Base-by-base conservation (phyloP, 2,329 filamentous ascomycete genomes). In the Sporothrix globosa region DNA sequence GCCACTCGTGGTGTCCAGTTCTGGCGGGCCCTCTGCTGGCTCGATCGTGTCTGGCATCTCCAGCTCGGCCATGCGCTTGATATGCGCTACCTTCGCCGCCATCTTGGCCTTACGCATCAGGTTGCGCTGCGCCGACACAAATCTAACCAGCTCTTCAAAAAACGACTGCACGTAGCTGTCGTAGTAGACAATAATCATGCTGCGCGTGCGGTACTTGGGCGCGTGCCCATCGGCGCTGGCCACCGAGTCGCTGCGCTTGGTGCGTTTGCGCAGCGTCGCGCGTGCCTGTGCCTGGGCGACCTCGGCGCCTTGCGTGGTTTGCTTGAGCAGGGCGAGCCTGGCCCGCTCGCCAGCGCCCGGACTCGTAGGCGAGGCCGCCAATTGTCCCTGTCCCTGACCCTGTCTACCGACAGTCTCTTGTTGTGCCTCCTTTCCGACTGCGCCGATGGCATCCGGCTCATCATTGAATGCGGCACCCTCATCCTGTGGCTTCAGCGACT, bases 151-250 rank as follows among this genome's bases (percentile, higher is more conserved):
- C 69, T 90, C 85, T 75, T 97, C 93, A 74, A 97, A 93, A 52
- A 90, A 88, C 67, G 88, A 88, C 77, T 97, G 93, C 3, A 96
- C 90, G 73, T 92, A 90, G 74, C 91, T 92, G 77, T 97, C 94
- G 78, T 97, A 97, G 80, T 93, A 94, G n/a, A 97, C 91, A 53
- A 96, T 90, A 61, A 95, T 90, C 84, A 92, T 91, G 70, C 86
- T 90, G 74, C 91, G 87, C 3, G 88, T 89, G 69, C 91, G 88
- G 77, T 91, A 91, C 73, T 88, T 87, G 13, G 82, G 79, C 0
- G 83, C 78, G 2, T 80, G 78, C 13, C 79, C 79, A 48, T 86
- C 84, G 48, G 79, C 82, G 54, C 85, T 87, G 67, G 84, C 75
- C 74, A 87, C 80, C 0, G 86, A 88, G 30, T 85, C 80, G 14